Base-by-base conservation (phyloP, 2,329 filamentous ascomycete genomes). In the Ophiocordyceps polyrhachis-furcata region DNA sequence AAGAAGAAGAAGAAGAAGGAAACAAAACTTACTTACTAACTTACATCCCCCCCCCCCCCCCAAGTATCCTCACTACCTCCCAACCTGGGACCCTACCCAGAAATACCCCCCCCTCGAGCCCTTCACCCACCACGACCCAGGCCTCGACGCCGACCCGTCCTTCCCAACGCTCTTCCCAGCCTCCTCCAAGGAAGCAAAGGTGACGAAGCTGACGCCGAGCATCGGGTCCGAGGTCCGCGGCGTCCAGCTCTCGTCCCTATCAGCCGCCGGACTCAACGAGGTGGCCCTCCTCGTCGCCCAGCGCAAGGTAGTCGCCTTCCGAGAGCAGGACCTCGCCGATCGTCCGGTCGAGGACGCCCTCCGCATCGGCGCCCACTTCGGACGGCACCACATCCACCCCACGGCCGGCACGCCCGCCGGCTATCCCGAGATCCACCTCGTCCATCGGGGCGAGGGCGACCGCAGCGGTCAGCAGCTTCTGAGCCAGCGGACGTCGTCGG, bases 321-420 rank as follows among this genome's bases (percentile, higher is more conserved):
- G 82, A 21, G 70, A 78, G 54, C 83, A 88, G 56, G 80, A 88
- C 58, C 78, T 81, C 50, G 75, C 75, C 37, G 69, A 82, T 50
- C 67, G 86, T 12, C 72, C 81, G 8, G 86, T 88, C 54, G 59
- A 73, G 25, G 70, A 83, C 9, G 83, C 80, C 1, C 67, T 86
- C 35, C 69, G 80, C 19, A 79, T 77, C 50, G 83, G 77, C 43
- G 70, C 73, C 44, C 87, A 88, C 63, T 91, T 87, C 55, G 84
- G 84, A 42, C 76, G 81, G 9, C 81, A 83, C 52, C 84, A 91
- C 63, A 83, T 89, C 47, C 84, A 89, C 53, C 83, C 83, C 4
- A 83, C 82, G 0, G 83, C 78, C 0, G 83, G 84, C 2, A 78
- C 79, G 0, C 84, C 84, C 0, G 74, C 75, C 49, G 82, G 80